Base-by-base conservation (phyloP, 2,329 filamentous ascomycete genomes). In the Phoma sp. region DNA sequence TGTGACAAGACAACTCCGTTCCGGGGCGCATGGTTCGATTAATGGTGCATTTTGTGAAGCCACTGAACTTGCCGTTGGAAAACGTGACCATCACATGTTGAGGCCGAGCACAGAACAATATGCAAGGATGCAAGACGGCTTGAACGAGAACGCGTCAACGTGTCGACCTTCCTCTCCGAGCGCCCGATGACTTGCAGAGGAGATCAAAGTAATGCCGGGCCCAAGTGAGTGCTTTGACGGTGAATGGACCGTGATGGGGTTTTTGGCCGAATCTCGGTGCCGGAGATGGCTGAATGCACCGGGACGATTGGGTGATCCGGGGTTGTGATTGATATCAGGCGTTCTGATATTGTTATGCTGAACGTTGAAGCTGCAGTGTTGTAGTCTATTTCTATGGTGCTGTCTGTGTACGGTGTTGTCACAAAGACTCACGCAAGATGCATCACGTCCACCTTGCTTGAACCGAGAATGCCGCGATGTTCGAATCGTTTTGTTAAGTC, bases 1-100 rank as follows among this genome's bases (percentile, higher is more conserved):
- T 25, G 32, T 21, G 29, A 45, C 10, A 23, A 11, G 39, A 45
- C 33, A 25, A 15, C 38, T 43, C 43, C 40, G 42, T 49, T 49
- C 52, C 42, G 57, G 61, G 58, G 61, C 60, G 56, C 50, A 49
- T 67, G 57, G 60, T 57, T 54, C 39, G 50, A 57, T 56, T 40
- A 55, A 49, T 57, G 45, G 52, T 48, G 51, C 53, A 48, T 30
- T 40, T 45, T 43, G 23, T 20, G 32, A 36, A 42, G 32, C 37
- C 25, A 47, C 37, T 11, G 21, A 26, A 42, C 10, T 42, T 42
- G 29, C 29, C 38, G 32, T 33, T 37, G 33, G 47, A 32, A 55
- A 30, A 54, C 14, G 45, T 43, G 26, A 28, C 29, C 29, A 42
- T 46, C 48, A 53, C 42, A 40, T 45, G 34, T 39, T n/a, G 6